phyloP scores from a whole-genome alignment of 2,329 filamentous ascomycete species.

The Onygenales sp. region DNA sequence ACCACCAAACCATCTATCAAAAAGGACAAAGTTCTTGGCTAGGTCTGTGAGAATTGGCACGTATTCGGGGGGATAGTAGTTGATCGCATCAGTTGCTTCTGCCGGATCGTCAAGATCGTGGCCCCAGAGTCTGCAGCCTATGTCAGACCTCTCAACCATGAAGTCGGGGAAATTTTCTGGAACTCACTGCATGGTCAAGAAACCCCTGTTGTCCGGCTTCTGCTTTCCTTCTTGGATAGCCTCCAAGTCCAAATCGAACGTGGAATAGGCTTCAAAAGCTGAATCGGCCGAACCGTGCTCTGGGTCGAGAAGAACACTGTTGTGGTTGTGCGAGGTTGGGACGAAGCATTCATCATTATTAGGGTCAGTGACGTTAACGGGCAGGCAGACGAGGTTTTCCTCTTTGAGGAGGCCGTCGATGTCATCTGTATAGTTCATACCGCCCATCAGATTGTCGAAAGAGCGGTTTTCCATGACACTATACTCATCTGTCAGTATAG shows the following conservation, averaged over 20 bases:
- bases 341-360: conserved; percentile 20
- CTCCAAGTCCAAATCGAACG: conserved; percentile 29
- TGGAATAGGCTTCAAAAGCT: conserved; percentile 37
- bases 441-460: conserved; percentile 36
- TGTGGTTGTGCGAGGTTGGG: conserved; percentile 27
- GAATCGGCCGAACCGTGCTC: conserved; percentile 35
- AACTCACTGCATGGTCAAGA: conserved; percentile 11
- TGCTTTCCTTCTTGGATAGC: conserved; percentile 25
- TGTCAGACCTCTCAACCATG: conserved; percentile 18
- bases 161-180: neutral
- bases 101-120: conserved; percentile 22
- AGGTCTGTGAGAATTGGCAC: conserved; percentile 33
- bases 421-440: conserved; percentile 19
- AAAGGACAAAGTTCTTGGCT: conserved; percentile 33
- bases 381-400: conserved; percentile 35
- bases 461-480: conserved; percentile 35
- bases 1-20: conserved; percentile 38
- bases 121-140: conserved; percentile 30
- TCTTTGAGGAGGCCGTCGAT: conserved; percentile 32
- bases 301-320: conserved; percentile 34
- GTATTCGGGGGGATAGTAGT: conserved; percentile 37
- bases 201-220: conserved; percentile 25
- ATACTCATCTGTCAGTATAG: neutral
- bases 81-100: conserved; percentile 30
- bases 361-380: conserved; percentile 25